A percentile compares a stretch with the other conserved stretches of the same genome.
Conservation (phyloP, 768 basidiomycete species). For the Mycena albidolilacea region DNA sequence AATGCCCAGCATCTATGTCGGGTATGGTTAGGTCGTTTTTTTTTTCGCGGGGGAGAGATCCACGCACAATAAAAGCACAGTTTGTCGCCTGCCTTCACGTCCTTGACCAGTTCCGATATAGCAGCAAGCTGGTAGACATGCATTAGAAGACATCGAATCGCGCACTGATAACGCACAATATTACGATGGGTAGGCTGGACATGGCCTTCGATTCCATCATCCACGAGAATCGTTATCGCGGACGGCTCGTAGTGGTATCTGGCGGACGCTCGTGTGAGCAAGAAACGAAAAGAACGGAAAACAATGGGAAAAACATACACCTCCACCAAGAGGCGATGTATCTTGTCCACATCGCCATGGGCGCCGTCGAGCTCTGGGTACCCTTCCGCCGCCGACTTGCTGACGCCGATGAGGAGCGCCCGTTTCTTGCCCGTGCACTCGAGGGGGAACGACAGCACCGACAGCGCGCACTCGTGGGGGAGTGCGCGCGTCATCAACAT, state of each 20-base stretch:
- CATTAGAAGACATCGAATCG: not conserved
- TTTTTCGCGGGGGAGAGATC: not conserved
- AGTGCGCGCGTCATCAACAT: too few relatives aligned
- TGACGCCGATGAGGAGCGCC: slow-evolving; percentile 34
- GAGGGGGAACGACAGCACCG: not conserved
- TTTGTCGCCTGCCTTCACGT: slow-evolving; percentile 41
- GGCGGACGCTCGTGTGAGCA: not conserved
- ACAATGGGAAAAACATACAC: not conserved
- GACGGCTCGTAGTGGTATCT: slow-evolving; percentile 19
- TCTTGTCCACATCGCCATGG: slow-evolving; percentile 25
- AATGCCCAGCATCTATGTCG: slow-evolving; percentile 34
- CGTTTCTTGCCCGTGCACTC: slow-evolving; percentile 5
- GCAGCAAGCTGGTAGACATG: slow-evolving; percentile 21
- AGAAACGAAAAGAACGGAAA: not conserved
- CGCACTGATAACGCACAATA: slow-evolving; percentile 2
- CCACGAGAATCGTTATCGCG: slow-evolving; percentile 29
- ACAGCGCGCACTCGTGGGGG: too few relatives aligned
- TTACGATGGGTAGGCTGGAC: slow-evolving; percentile 26
- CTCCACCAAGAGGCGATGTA: slow-evolving; percentile 20
- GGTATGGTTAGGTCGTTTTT: not conserved
- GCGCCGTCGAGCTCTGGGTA: slow-evolving; percentile 17
- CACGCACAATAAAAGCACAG: slow-evolving; percentile 46
- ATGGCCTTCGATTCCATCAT: slow-evolving; percentile 16
- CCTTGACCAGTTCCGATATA: slow-evolving; percentile 17
- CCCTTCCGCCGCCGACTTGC: not conserved